These are phyloP conservation scores for Naganishia vishniacii DNA, from an alignment of 768 basidiomycete genomes.

Conservation along the genomic window DNA sequence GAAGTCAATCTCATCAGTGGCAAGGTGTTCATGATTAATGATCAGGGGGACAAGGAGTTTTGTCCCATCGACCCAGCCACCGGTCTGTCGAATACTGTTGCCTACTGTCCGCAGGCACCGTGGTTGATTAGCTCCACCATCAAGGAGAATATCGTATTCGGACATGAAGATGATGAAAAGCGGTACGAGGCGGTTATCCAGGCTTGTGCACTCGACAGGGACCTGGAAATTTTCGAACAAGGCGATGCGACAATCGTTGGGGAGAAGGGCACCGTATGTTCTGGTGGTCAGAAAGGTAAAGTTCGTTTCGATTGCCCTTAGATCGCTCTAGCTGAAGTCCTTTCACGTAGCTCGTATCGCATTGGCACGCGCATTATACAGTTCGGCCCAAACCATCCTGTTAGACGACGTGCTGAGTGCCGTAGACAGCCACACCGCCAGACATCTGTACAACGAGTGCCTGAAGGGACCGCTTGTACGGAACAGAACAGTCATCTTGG, in stretches of 20 bases:
- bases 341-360: slow-evolving; percentile 40
- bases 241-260: slow-evolving; percentile 46
- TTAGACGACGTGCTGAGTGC: slow-evolving; percentile 46
- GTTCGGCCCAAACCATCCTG: slow-evolving; percentile 40
- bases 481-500: slow-evolving; percentile 42
- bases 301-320: too few relatives aligned
- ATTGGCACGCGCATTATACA: slow-evolving; percentile 44
- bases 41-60: slow-evolving; percentile 41
- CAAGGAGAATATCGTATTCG: slow-evolving; percentile 45
- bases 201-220: slow-evolving; percentile 43
- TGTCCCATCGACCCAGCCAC: slow-evolving; percentile 42
- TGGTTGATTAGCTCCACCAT: slow-evolving; percentile 46
- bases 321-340: neutral
- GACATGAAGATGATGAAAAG: slow-evolving; percentile 41
- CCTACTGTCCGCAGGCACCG: slow-evolving; percentile 44
- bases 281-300: slow-evolving; percentile 43
- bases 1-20: slow-evolving; percentile 42
- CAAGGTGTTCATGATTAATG: slow-evolving; percentile 45
- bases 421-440: slow-evolving; percentile 46
- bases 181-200: slow-evolving; percentile 41
- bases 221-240: slow-evolving; percentile 53
- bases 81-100: slow-evolving; percentile 41
- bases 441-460: slow-evolving; percentile 41
- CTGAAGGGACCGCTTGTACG: slow-evolving; percentile 42
- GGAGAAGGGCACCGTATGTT: slow-evolving; percentile 47